A percentile compares a stretch with the other conserved stretches of the same genome.
Evolutionary conservation across 768 basidiomycete genomes (phyloP).

Genomic region (Guyanaporus albipodus): DNA sequence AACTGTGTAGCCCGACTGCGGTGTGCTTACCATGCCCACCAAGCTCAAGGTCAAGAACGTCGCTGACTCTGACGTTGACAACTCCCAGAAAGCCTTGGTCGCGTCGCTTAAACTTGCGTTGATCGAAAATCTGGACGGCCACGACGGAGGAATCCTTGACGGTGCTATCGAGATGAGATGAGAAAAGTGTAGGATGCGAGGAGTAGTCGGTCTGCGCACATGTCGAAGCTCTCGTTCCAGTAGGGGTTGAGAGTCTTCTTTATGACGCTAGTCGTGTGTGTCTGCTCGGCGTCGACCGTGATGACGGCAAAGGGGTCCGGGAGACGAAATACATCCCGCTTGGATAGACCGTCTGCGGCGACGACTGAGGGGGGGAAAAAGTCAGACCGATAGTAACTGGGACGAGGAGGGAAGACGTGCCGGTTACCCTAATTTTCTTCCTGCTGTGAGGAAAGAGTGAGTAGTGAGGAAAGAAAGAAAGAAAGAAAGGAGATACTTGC

Average conservation of each 20-base stretch:
- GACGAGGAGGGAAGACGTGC: constrained; percentile 33
- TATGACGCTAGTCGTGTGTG: constrained; percentile 93
- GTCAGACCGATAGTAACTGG: neutral
- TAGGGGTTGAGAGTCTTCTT: constrained; percentile 94
- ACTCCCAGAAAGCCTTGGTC: constrained; percentile 99
- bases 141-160: constrained; percentile 98
- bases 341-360: constrained; percentile 89
- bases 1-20: neutral
- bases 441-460: constrained; percentile 35
- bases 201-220: constrained; percentile 48
- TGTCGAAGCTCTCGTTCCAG: constrained; percentile 98
- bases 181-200: constrained; percentile 1
- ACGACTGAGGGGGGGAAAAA: constrained; percentile 65
- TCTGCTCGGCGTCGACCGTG: constrained; percentile 97
- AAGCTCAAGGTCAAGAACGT: constrained; percentile 86
- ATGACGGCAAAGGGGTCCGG: constrained; percentile 99
- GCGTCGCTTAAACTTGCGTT: constrained; percentile 96
- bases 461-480: neutral
- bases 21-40: constrained; percentile 82
- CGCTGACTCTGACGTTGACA: constrained; percentile 89
- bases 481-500: constrained; percentile 16
- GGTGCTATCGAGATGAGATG: constrained; percentile 46
- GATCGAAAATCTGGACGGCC: constrained; percentile 98
- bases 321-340: constrained; percentile 93
- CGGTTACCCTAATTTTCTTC: constrained; percentile 79